Base-by-base conservation (phyloP, 2,329 filamentous ascomycete genomes). In the Fusarium sp. region DNA sequence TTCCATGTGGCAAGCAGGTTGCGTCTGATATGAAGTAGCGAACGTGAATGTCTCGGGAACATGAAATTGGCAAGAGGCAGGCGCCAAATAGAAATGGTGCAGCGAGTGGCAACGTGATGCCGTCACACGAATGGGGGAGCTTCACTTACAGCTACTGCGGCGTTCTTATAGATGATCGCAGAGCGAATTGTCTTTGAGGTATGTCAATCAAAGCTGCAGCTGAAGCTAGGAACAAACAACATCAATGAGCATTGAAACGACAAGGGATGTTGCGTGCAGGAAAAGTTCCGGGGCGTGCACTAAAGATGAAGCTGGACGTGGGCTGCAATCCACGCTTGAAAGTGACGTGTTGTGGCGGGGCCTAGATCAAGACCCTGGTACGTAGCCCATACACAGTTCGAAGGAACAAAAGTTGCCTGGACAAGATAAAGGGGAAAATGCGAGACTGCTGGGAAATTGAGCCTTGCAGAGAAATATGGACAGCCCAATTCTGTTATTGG, bases 1-100 rank as follows among this genome's bases (percentile, higher is more conserved):
- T 78, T 81, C 75, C 75, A 7, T 34, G 30, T 30, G 41, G 86
- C 84, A 63, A 87, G 76, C 82, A 82, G 81, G 84, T 83, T 59
- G 16, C 23, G 27, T 21, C 20, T 27, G 21, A 41, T 12, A 42
- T 55, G 30, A 48, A 16, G 25, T 23, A 25, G n/a, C 20, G 28
- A 13, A n/a, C 25, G 25, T 48, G 28, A 7, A n/a, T 46, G 46
- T 37, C 21, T 27, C 12, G 21, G 30, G 50, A 41, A 25, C 25
- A 4, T 32, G 18, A 30, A 21, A 27, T 27, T 23, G 34, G 49
- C 43, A 49, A 42, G 9, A 23, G 40, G 43, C 32, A 25, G 45
- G 13, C 48, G n/a, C 23, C 40, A 51, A 34, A 49, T 42, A 40
- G 42, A 53, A 54, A 28, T 40, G 49, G 34, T 55, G 50, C n/a